Base-by-base conservation (phyloP, 345 rosid genomes). In the Dipteronia dyeriana region DNA sequence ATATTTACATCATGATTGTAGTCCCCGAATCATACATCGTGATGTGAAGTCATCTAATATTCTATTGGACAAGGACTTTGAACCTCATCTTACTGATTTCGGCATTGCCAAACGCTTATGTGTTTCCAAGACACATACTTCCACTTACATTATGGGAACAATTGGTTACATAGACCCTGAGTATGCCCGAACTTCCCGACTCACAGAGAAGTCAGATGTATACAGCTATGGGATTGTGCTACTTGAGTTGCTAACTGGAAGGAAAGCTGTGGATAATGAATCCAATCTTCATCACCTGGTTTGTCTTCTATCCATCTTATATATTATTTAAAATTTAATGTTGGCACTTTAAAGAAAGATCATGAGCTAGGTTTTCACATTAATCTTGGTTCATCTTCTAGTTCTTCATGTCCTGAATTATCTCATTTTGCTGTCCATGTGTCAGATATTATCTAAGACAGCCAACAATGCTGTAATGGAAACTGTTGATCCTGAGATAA, bases 111-210 rank as follows among this genome's bases (percentile, higher is more conserved):
- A 94, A 86, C 87, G 87, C 80, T 75, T 96, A 26, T 94, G 98
- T 78, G 75, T 86, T 5, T 88, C 98, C 6, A 94, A 96, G 82
- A 78, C 97, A 7, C 86, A 94, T 77, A 92, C 98, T 41, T 96
- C 97, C 17, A 94, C 99, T 2, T 89, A 85, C 71, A 68, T 96
- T 10, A 90, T 92, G 99, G 99, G 99, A 39, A 96, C 99, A 2
- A 96, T 96, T 70, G 99, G 99, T 25, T 94, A 96, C 76, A 94
- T 96, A 64, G 99, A 96, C 64, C 99, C 99, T 0, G 99, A 96
- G 72, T 96, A 96, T 82, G 98, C 99, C 13, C 94, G 97, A 23
- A 96, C 99, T 65, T 94, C 99, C 14, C 95, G 86, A 0, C 95
- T 94, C 56, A 96, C 98, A 0, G 99, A 94, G 86, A 96, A 96